These are phyloP conservation scores for Chaetomium tenue DNA, from an alignment of 495 filamentous ascomycete genomes.

Conservation along the genomic window DNA sequence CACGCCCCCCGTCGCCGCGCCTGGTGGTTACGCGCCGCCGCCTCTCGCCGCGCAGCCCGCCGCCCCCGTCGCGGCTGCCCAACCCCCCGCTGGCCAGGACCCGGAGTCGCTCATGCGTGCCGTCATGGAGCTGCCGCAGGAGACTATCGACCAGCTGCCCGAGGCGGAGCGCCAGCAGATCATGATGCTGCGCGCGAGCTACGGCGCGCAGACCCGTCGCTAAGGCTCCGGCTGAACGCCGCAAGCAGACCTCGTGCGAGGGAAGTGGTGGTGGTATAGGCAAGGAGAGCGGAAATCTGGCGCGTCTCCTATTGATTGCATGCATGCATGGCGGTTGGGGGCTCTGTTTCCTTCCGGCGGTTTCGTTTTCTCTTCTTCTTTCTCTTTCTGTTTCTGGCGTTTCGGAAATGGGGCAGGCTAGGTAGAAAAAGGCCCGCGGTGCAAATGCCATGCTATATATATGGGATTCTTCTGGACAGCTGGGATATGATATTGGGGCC, in stretches of 20 bases:
- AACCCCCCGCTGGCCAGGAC: constrained; percentile 44
- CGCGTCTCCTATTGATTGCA: background rate
- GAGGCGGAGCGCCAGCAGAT: constrained; percentile 73
- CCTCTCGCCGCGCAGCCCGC: constrained; percentile 35
- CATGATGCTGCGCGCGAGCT: constrained; percentile 55
- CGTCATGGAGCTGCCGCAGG: constrained; percentile 71
- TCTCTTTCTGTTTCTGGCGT: background rate
- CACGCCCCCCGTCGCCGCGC: constrained; percentile 50
- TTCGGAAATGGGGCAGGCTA: background rate
- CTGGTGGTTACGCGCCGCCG: constrained; percentile 33
- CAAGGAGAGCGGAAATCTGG: background rate
- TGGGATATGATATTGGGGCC: background rate
- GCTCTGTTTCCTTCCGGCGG: background rate
- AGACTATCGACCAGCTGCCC: constrained; percentile 71
- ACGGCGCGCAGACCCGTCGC: constrained; percentile 23
- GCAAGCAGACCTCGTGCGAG: too few relatives aligned
- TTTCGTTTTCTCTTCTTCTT: background rate
- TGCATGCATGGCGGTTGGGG: background rate
- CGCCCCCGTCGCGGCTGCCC: constrained; percentile 29
- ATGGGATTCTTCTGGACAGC: background rate
- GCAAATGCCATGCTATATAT: background rate
- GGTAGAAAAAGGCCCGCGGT: background rate
- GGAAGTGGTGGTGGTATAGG: too few relatives aligned
- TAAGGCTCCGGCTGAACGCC: background rate
- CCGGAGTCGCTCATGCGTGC: constrained; percentile 69